phyloP scores from a whole-genome alignment of 2,329 filamentous ascomycete species.

The Chaetomium globosum region DNA sequence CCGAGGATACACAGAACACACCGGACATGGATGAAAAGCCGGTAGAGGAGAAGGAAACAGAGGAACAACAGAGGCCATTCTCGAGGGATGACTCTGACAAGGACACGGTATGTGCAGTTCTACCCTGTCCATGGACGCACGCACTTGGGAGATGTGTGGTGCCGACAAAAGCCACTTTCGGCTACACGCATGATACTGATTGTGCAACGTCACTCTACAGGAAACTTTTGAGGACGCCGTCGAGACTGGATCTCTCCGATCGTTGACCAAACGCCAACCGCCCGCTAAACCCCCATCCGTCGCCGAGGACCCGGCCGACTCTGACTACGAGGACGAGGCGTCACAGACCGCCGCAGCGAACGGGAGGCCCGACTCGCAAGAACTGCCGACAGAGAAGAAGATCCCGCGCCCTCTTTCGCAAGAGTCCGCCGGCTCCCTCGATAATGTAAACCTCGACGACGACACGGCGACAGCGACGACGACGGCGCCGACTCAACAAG shows the following conservation, averaged over 20 bases:
- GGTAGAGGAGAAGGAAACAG: constrained; percentile 4
- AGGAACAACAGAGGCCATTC: constrained; percentile 32
- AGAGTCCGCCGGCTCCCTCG: constrained; percentile 49
- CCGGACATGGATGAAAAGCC: background rate
- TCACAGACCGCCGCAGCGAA: constrained; percentile 31
- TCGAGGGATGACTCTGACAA: constrained; percentile 44
- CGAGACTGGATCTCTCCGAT: constrained; percentile 66
- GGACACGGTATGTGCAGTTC: constrained; percentile 43
- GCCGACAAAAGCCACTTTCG: constrained; percentile 18
- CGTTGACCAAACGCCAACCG: constrained; percentile 58
- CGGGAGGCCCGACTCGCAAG: constrained; percentile 32
- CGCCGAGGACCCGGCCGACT: constrained; percentile 34
- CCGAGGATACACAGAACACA: background rate
- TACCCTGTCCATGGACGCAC: constrained; percentile 16
- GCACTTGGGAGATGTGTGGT: background rate
- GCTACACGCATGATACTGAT: constrained; percentile 25
- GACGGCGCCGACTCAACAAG: constrained; percentile 34
- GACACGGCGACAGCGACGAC: constrained; percentile 42
- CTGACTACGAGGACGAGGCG: constrained; percentile 40
- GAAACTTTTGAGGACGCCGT: constrained; percentile 83
- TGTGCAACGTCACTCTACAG: constrained; percentile 45
- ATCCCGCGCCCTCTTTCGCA: constrained; percentile 46
- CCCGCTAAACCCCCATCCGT: constrained; percentile 42
- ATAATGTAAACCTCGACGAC: constrained; percentile 70
- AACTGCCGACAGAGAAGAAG: constrained; percentile 31